Evolutionary conservation across 441 rosid species (phyloP).

Genomic region (Corymbia calophylla): DNA sequence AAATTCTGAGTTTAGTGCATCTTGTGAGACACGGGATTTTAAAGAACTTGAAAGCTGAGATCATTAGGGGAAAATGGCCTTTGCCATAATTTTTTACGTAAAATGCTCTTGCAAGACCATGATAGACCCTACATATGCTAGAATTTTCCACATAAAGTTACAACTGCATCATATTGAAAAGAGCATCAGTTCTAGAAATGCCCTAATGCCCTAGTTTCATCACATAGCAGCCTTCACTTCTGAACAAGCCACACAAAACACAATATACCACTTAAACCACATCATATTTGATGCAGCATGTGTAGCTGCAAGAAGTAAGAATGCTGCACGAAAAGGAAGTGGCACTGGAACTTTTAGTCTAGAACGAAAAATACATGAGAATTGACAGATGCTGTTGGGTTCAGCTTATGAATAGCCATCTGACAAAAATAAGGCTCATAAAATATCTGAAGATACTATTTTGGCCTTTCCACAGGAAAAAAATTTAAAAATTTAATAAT

Average conservation of each 20-base stretch:
- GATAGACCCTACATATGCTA: not conserved
- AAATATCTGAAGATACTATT: not conserved
- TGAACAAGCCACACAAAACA: not conserved
- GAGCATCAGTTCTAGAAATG: not conserved
- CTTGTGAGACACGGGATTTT: not conserved
- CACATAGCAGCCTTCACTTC: not conserved
- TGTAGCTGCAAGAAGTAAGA: not conserved
- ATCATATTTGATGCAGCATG: not conserved
- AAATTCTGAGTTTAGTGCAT: not conserved
- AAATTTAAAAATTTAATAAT: not conserved
- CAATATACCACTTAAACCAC: not conserved
- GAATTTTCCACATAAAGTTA: not conserved
- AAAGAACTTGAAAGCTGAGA: not conserved
- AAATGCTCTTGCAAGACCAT: not conserved
- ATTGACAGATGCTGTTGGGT: too few relatives aligned
- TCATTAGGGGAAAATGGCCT: not conserved
- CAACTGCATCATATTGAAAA: not conserved
- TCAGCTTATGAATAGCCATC: not conserved
- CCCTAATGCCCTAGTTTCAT: not conserved
- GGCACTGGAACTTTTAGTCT: not conserved
- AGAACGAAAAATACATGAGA: not conserved
- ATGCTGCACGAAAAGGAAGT: not conserved
- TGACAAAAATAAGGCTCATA: not conserved
- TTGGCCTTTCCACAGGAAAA: not conserved
- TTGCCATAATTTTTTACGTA: not conserved